These are phyloP conservation scores for Myxozyma neglecta DNA, from an alignment of 805 yeast genomes.

Conservation along the genomic window DNA sequence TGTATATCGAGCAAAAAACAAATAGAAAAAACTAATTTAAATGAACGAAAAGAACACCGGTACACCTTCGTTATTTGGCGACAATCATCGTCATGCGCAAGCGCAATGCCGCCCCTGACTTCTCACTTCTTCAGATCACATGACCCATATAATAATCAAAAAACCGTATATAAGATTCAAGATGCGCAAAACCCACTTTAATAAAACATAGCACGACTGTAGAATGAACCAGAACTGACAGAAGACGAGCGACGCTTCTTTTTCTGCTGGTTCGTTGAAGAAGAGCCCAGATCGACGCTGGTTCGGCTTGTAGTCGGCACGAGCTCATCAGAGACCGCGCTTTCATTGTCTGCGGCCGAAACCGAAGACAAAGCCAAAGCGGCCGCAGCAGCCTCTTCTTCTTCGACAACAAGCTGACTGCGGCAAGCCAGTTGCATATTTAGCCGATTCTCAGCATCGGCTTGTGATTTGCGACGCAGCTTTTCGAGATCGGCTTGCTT, in stretches of 20 bases:
- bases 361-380: too few species aligned
- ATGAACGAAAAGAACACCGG: not conserved
- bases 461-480: constrained; percentile 13
- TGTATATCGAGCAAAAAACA: not conserved
- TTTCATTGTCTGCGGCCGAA: not conserved
- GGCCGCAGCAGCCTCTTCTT: not conserved
- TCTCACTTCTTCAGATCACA: not conserved
- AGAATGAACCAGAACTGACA: constrained; percentile 7
- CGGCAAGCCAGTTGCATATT: constrained; percentile 7
- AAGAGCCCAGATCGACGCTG: constrained; percentile 1
- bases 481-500: constrained; percentile 13
- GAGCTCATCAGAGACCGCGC: not conserved
- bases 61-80: not conserved
- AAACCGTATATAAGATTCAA: not conserved
- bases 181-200: not conserved
- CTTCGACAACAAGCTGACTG: not conserved
- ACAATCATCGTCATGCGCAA: not conserved
- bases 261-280: not conserved
- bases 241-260: constrained; percentile 20
- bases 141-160: not conserved
- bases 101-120: not conserved
- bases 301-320: not conserved
- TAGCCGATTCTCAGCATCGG: constrained; percentile 2
- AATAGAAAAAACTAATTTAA: not conserved
- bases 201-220: constrained; percentile 13